Evolutionary conservation across 768 basidiomycete species (phyloP).

Genomic region (Suillus decipiens): DNA sequence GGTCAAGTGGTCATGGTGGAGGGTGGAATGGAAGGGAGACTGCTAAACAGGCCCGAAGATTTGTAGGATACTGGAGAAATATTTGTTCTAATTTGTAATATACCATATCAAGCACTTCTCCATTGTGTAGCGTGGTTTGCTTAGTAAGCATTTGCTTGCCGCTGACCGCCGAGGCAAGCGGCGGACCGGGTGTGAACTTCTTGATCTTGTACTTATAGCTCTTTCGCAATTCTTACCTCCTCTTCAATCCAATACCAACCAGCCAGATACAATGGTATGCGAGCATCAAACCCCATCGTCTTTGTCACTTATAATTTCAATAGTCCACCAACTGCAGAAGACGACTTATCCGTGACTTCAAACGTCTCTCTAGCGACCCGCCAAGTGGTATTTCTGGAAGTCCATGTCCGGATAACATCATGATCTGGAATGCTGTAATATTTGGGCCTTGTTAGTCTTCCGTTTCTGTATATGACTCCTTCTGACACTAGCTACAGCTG

Average conservation of each 20-base stretch:
- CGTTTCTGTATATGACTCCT: neutral
- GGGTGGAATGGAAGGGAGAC: conserved; percentile 79
- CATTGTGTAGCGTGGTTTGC: neutral
- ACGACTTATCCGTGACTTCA: conserved; percentile 97
- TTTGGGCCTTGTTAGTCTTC: conserved; percentile 88
- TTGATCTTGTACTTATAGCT: conserved; percentile 18
- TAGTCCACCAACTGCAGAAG: conserved; percentile 94
- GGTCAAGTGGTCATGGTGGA: conserved; percentile 72
- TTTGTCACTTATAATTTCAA: neutral
- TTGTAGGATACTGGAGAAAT: conserved; percentile 8
- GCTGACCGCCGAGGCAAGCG: neutral
- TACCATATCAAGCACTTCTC: neutral
- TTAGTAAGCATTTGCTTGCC: neutral
- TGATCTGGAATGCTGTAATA: conserved; percentile 99
- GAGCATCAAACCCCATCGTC: neutral
- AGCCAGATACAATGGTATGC: conserved; percentile 7
- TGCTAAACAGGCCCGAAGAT: conserved; percentile 46
- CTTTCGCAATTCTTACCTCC: neutral
- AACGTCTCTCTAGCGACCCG: conserved; percentile 90
- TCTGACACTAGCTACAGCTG: conserved; percentile 52
- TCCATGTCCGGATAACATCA: conserved; percentile 97
- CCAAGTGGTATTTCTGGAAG: conserved; percentile 96
- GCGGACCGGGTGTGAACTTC: conserved; percentile 4
- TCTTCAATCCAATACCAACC: neutral
- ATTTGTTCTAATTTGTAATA: neutral